Base-by-base conservation (phyloP, 176 grass and related monocot species). In the Dendrocalamus sinicus region DNA sequence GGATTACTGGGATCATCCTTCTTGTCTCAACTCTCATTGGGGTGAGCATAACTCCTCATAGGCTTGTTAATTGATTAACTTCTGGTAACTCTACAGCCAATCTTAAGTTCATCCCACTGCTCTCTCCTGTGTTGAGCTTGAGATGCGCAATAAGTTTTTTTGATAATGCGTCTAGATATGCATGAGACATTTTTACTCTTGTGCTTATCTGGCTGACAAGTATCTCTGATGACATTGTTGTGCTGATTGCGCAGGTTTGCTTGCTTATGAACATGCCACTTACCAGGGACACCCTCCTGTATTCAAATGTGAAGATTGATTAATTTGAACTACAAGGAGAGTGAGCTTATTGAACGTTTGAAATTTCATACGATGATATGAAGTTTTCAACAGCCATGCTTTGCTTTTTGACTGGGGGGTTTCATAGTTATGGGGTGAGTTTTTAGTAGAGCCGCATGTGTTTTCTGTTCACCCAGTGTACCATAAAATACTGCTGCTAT, bases 241-340 rank as follows among this genome's bases (percentile, higher is more conserved):
- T 89, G 41, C 57, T 91, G 61, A 72, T 83, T 81, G 63, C 67
- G 81, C 91, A 99, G 96, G 73, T 96, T 61, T 96, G 88, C 88
- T 81, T 91, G 69, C 92, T 96, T 52, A 76, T 92, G 74, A 88
- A 94, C 79, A 96, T 99, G 96, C 92, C 96, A 37, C 84, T 99
- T 61, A 99, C 93, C 35, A 92, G 79, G 85, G 96, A 99, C 87
- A 96, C 92, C 16, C 92, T 99, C 80, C 90, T 99, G 41, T 99
- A 99, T 78, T 96, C 93, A 55, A 99, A 99, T 55, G 92, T 96
- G 61, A 99, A 99, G 90, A 74, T 99, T 13, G 93, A 99, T 94
- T 96, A 86, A 83, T 83, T 87, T 79, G 57, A 72, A 46, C 13
- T 37, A 23, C 5, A 16, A 41, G 39, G 23, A 47, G 50, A 19